Evolutionary conservation across 306 rosid species (phyloP).

Genomic region (Cicer cuneatum): DNA sequence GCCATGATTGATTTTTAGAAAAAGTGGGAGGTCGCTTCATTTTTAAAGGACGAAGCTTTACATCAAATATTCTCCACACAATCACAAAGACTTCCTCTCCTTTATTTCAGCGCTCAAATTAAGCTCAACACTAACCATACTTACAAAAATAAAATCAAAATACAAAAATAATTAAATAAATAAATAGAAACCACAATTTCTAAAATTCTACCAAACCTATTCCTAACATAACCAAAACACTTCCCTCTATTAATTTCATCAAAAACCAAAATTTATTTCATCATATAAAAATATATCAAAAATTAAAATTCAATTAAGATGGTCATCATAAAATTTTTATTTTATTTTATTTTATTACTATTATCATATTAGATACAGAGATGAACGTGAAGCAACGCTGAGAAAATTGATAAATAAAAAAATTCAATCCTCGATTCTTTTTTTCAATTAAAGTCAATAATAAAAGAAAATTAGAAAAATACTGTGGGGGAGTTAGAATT

Average conservation of each 20-base stretch:
- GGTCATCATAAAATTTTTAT: background rate
- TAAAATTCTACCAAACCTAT: constrained; percentile 18
- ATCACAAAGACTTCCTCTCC: constrained; percentile 57
- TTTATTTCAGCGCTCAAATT: constrained; percentile 55
- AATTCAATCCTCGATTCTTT: background rate
- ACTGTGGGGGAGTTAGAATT: background rate
- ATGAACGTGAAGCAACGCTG: background rate
- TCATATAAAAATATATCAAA: background rate
- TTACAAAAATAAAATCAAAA: constrained; percentile 10
- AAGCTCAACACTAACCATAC: constrained; percentile 48
- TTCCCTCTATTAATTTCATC: constrained; percentile 20
- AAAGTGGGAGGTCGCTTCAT: constrained; percentile 50
- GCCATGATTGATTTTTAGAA: constrained; percentile 50
- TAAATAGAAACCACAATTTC: constrained; percentile 28
- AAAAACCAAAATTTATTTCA: constrained; percentile 9
- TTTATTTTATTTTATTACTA: background rate
- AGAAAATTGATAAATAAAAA: constrained; percentile 2
- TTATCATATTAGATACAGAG: background rate
- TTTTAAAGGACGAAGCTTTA: constrained; percentile 50
- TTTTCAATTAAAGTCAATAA: constrained; percentile 15
- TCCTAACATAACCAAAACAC: constrained; percentile 22
- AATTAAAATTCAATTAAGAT: background rate
- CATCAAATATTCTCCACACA: constrained; percentile 71
- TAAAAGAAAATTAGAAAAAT: background rate
- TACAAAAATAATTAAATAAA: background rate